Conservation (phyloP, 495 filamentous ascomycete species). For the Parachaetomium inaequale region DNA sequence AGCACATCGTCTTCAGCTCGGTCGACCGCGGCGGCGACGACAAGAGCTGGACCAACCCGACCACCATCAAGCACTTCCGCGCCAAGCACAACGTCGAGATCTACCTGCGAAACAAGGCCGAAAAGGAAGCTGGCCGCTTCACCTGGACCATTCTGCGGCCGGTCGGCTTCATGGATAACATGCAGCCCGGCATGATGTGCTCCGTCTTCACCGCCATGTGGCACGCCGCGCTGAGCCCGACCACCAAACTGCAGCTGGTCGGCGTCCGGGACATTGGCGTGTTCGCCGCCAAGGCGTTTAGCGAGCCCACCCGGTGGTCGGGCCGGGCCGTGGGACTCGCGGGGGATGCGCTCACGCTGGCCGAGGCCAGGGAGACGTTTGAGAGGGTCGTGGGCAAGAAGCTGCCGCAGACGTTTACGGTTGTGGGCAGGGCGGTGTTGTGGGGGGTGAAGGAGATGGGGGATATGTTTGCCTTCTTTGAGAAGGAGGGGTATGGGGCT, state of each 20-base stretch:
- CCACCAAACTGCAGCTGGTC: constrained; percentile 56
- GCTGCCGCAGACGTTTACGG: constrained; percentile 49
- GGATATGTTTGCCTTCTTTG: constrained; percentile 63
- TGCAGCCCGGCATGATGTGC: constrained; percentile 48
- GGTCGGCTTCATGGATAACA: constrained; percentile 64
- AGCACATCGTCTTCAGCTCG: constrained; percentile 62
- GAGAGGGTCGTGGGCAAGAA: constrained; percentile 44
- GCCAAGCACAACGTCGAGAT: constrained; percentile 64
- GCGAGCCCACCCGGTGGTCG: constrained; percentile 31
- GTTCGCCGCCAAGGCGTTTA: constrained; percentile 58
- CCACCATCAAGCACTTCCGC: constrained; percentile 59
- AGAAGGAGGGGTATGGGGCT: constrained; percentile 56
- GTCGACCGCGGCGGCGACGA: constrained; percentile 64
- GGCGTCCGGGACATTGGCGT: constrained; percentile 60
- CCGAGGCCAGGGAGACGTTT: constrained; percentile 47
- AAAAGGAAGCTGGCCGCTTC: constrained; percentile 30
- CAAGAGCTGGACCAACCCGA: constrained; percentile 51
- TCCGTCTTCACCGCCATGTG: constrained; percentile 58
- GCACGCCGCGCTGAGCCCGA: constrained; percentile 33
- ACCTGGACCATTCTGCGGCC: constrained; percentile 60
- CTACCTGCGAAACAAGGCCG: constrained; percentile 47
- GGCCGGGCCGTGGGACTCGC: constrained; percentile 32
- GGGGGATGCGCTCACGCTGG: constrained; percentile 32
- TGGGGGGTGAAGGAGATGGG: constrained; percentile 52
- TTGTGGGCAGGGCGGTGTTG: constrained; percentile 41